Base-by-base conservation (phyloP, 768 basidiomycete genomes). In the Hydnum rufescens region DNA sequence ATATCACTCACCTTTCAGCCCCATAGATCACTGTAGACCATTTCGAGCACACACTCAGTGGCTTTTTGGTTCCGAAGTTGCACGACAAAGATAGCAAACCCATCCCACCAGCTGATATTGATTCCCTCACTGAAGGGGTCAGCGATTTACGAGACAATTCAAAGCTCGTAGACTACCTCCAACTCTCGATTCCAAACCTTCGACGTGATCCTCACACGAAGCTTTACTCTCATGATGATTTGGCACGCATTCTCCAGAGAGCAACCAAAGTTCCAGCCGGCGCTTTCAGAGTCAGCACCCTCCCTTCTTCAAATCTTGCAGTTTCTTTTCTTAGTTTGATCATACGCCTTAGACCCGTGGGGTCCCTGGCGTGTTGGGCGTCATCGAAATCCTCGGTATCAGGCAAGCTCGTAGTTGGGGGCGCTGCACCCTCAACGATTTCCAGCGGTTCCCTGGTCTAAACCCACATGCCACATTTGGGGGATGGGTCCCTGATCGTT, bases 381-480 rank as follows among this genome's bases (percentile, higher is more conserved):
- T 56, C 29, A 55, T 58, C 32, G 57, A 58, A 43, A 46, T 56
- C 30, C 25, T 58, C 36, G 57, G 52, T 16, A 58, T 58, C 26
- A 25, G 34, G 34, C 56, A 56, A 49, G 55, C 58, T 22, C 46
- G 57, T 26, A 42, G 48, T 8, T 58, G 57, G 57, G 55, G 57
- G 32, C 36, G 42, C 4, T 56, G 55, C 52, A 50, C 80, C 1
- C 62, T 89, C 56, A 89, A 89, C 57, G 85, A 88, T 55, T 89
- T 89, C 65, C 70, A 86, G 53, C 77, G 78, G 73, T 88, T 76
- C 68, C 67, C 89, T 48, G 85, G 84, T 6, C 60, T 89, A 46
- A 85, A 82, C 63, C 70, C 77, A 0, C 86, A 78, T 63, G 61
- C 69, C 3, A 73, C 58, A 46, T 89, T 89, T 70, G n/a, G n/a